Conservation (phyloP, 2,329 filamentous ascomycete species). For the Fusarium cicatricum region DNA sequence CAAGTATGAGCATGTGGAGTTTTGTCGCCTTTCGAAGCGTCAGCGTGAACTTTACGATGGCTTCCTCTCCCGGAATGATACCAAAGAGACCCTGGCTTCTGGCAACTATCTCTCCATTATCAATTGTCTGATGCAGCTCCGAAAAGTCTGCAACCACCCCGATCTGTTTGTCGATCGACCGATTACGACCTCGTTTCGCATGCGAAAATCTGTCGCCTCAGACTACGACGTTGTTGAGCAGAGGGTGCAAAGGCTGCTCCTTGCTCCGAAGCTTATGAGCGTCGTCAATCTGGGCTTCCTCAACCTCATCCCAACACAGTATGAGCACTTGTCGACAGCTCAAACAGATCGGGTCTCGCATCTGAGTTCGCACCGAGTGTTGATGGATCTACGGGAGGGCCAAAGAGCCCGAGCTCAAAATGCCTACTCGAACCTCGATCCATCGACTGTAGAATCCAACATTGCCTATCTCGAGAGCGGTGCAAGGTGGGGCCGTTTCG, state of each 20-base stretch:
- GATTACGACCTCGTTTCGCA: conserved; percentile 96
- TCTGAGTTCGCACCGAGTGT: conserved; percentile 72
- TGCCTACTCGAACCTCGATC: conserved; percentile 64
- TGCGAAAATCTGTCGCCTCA: conserved; percentile 79
- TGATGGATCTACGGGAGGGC: conserved; percentile 75
- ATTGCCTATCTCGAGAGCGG: conserved; percentile 77
- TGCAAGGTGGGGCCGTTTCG: conserved; percentile 73
- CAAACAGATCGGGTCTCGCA: conserved; percentile 66
- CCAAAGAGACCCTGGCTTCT: conserved; percentile 84
- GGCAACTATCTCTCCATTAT: conserved; percentile 98
- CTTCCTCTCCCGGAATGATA: conserved; percentile 90
- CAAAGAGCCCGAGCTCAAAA: conserved; percentile 71
- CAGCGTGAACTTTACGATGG: conserved; percentile 97
- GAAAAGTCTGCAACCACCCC: conserved; percentile 98
- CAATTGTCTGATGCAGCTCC: conserved; percentile 95
- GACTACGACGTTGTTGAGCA: conserved; percentile 78
- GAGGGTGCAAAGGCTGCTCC: conserved; percentile 71
- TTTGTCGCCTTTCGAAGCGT: conserved; percentile 92
- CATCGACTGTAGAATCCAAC: conserved; percentile 73
- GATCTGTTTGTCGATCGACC: conserved; percentile 95
- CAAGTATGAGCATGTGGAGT: conserved; percentile 97
- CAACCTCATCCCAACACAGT: conserved; percentile 76
- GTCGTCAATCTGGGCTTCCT: conserved; percentile 78
- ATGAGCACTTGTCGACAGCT: conserved; percentile 69
- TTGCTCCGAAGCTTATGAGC: conserved; percentile 68